These are phyloP conservation scores for Naematelia encephala DNA, from an alignment of 768 basidiomycete genomes.

Conservation along the genomic window DNA sequence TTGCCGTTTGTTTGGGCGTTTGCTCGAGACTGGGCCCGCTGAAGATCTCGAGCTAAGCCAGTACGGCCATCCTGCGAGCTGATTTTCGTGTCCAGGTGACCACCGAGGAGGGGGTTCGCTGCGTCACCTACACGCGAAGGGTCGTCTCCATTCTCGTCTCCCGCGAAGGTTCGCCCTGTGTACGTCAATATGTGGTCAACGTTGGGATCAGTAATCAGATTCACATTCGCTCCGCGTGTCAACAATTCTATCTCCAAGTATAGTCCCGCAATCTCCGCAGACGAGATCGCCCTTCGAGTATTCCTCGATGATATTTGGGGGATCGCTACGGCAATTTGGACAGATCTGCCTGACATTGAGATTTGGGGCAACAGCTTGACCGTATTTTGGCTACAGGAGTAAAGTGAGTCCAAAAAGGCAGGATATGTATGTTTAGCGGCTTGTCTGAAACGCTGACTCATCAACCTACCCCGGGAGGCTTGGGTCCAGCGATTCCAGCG, in stretches of 20 bases:
- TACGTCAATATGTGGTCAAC: slow-evolving; percentile 6
- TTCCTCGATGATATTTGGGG: slow-evolving; percentile 93
- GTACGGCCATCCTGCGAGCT: slow-evolving; percentile 93
- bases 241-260: slow-evolving; percentile 91
- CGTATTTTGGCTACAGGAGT: slow-evolving; percentile 36
- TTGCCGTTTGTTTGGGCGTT: slow-evolving; percentile 48
- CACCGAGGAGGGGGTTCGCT: slow-evolving; percentile 89
- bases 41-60: slow-evolving; percentile 84
- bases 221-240: slow-evolving; percentile 94
- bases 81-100: slow-evolving; percentile 91
- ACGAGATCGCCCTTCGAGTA: slow-evolving; percentile 91
- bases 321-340: slow-evolving; percentile 89
- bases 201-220: slow-evolving; percentile 4
- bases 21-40: slow-evolving; percentile 77
- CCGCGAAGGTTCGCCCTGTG: slow-evolving; percentile 79
- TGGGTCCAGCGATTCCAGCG: slow-evolving; percentile 28
- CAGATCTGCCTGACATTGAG: slow-evolving; percentile 61
- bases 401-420: background rate
- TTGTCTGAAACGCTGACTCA: background rate
- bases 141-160: slow-evolving; percentile 98
- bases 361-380: slow-evolving; percentile 44
- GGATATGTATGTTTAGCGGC: background rate
- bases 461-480: slow-evolving; percentile 26
- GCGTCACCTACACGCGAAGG: slow-evolving; percentile 99
- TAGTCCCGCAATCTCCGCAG: slow-evolving; percentile 60